Evolutionary conservation across 352 stramenopile genomes (phyloP).

Genomic region (Globisporangium alternatum): DNA sequence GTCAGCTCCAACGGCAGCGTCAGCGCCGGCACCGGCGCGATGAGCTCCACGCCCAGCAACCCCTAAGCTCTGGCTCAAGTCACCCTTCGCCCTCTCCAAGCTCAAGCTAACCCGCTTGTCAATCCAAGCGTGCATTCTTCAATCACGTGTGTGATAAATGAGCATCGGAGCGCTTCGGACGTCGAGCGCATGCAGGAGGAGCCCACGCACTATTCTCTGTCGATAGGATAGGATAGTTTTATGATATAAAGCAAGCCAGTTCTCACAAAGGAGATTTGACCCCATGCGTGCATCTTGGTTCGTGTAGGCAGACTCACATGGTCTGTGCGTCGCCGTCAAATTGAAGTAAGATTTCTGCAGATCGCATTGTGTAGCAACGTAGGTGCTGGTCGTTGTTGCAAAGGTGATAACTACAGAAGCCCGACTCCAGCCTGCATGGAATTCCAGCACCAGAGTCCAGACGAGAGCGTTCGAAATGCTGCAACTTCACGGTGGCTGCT

Average conservation of each 20-base stretch:
- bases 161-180: not conserved
- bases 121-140: not conserved
- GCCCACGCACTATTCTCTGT: not conserved
- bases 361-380: no score
- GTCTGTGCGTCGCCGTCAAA: no score
- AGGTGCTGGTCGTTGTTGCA: no score
- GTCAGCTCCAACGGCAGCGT: conserved; percentile 18
- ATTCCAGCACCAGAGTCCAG: no score
- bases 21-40: conserved; percentile 11
- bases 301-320: no score
- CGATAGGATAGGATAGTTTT: not conserved
- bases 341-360: no score
- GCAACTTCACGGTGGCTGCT: not conserved
- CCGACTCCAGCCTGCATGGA: no score
- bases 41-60: conserved; percentile 2
- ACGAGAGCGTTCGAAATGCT: not conserved
- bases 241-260: not conserved
- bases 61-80: not conserved
- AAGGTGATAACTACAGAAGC: no score
- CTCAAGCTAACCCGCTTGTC: not conserved
- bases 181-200: not conserved
- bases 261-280: not conserved
- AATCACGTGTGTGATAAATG: not conserved
- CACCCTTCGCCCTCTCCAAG: not conserved
- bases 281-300: no score